A percentile compares a stretch with the other conserved stretches of the same genome.
phyloP scores from a whole-genome alignment of 2,329 filamentous ascomycete genomes.

The Thelonectria blattea region DNA sequence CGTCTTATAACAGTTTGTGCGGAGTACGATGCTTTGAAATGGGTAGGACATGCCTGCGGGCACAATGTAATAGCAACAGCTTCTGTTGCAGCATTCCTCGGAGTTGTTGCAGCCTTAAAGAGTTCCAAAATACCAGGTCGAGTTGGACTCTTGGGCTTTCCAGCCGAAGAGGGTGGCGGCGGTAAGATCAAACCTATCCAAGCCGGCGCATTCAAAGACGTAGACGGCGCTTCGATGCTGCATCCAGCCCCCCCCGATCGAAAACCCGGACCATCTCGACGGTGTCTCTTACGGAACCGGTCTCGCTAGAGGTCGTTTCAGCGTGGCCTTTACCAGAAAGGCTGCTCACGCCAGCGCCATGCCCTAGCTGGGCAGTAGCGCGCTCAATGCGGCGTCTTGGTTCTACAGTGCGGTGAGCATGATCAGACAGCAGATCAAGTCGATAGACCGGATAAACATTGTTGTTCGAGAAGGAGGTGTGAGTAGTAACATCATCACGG shows the following conservation, averaged over 20 bases:
- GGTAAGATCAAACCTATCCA: slow-evolving; percentile 48
- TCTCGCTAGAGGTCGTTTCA: slow-evolving; percentile 3
- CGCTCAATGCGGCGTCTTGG: slow-evolving; percentile 54
- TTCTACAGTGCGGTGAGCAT: slow-evolving; percentile 50
- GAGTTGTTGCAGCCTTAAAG: slow-evolving; percentile 17
- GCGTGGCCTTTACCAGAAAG: slow-evolving; percentile 47
- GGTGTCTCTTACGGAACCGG: slow-evolving; percentile 4
- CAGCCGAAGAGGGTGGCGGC: slow-evolving; percentile 50
- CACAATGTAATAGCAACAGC: slow-evolving; percentile 41
- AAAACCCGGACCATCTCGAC: neutral
- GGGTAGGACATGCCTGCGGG: slow-evolving; percentile 46
- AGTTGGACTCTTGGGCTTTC: slow-evolving; percentile 48
- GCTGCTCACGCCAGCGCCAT: slow-evolving; percentile 55
- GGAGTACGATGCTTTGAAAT: slow-evolving; percentile 45
- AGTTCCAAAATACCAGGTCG: neutral
- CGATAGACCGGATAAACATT: slow-evolving; percentile 56
- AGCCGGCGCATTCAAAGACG: slow-evolving; percentile 22
- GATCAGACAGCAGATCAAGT: slow-evolving; percentile 56
- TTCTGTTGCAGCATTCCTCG: slow-evolving; percentile 44
- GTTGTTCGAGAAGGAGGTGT: slow-evolving; percentile 51
- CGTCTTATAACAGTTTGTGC: slow-evolving; percentile 10
- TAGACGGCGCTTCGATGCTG: slow-evolving; percentile 37
- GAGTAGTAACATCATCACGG: slow-evolving; percentile 51
- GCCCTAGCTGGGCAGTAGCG: slow-evolving; percentile 58
- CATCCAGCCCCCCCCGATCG: slow-evolving; percentile 29